Evolutionary conservation across 75 land plant species (phyloP).

Genomic region (Azolla pinnata): DNA sequence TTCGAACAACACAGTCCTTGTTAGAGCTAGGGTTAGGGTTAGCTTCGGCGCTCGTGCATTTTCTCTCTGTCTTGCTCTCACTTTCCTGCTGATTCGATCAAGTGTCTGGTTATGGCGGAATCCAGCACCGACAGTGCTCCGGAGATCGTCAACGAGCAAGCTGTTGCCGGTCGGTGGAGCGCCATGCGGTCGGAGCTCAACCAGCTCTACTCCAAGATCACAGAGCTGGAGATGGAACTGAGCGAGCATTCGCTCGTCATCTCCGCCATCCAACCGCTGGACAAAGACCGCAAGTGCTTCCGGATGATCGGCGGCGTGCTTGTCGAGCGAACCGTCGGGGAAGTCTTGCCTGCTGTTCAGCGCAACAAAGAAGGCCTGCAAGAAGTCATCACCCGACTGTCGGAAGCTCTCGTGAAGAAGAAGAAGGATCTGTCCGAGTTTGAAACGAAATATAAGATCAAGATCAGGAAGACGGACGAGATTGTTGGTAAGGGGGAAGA

Average conservation of each 20-base stretch:
- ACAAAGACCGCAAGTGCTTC: conserved; percentile 70
- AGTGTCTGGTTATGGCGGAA: too few species aligned
- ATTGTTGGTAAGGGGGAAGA: conserved; percentile 41
- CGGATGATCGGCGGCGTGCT: conserved; percentile 94
- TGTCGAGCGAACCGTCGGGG: conserved; percentile 86
- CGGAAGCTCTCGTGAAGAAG: conserved; percentile 81
- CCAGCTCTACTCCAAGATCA: conserved; percentile 81
- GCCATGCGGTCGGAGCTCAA: conserved; percentile 65
- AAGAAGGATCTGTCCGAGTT: conserved; percentile 74
- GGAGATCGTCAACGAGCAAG: conserved; percentile 95
- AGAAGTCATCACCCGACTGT: conserved; percentile 67
- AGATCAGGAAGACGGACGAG: conserved; percentile 51
- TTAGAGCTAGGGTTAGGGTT: too few species aligned
- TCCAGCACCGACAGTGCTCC: too few species aligned
- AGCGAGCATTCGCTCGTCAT: conserved; percentile 88
- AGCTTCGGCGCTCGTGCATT: too few species aligned
- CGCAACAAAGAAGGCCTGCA: conserved; percentile 85
- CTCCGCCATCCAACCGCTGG: conserved; percentile 78
- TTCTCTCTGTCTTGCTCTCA: too few species aligned
- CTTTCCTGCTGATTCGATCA: too few species aligned
- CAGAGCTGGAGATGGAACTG: conserved; percentile 87
- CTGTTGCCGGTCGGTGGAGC: conserved; percentile 59
- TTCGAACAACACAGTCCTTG: too few species aligned
- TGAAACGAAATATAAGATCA: conserved; percentile 86
- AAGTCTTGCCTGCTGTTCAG: conserved; percentile 89